Conservation (phyloP, 2,329 filamentous ascomycete genomes). For the Nigrospora osmanthi region DNA sequence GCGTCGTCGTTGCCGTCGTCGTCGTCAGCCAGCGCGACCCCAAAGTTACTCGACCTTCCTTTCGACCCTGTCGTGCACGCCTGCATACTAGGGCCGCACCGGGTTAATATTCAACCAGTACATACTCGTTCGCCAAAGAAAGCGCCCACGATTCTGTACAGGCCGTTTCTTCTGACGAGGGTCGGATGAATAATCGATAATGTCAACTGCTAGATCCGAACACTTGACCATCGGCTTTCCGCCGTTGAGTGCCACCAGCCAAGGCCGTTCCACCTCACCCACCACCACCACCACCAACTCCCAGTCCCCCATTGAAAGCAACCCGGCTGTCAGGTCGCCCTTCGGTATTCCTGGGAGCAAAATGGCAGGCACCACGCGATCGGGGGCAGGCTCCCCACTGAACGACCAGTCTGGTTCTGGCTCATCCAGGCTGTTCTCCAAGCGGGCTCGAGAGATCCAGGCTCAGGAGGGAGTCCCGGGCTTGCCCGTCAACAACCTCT, state of each 20-base stretch:
- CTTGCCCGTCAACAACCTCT: slow-evolving; percentile 57
- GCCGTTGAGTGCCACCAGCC: slow-evolving; percentile 56
- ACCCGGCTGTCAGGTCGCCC: slow-evolving; percentile 59
- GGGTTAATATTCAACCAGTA: slow-evolving; percentile 9
- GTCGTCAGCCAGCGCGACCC: slow-evolving; percentile 1
- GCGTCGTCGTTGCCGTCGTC: neutral
- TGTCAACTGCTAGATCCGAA: slow-evolving; percentile 82
- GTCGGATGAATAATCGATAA: slow-evolving; percentile 72
- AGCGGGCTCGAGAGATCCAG: slow-evolving; percentile 96
- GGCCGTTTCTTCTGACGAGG: slow-evolving; percentile 32
- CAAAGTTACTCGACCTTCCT: slow-evolving; percentile 2
- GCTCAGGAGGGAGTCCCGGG: slow-evolving; percentile 81
- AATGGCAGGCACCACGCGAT: slow-evolving; percentile 56
- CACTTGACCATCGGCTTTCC: slow-evolving; percentile 81
- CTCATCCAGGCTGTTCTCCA: slow-evolving; percentile 66
- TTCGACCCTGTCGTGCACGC: slow-evolving; percentile 1
- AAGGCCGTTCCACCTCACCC: slow-evolving; percentile 70
- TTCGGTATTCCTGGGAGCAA: slow-evolving; percentile 61
- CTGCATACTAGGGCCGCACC: neutral
- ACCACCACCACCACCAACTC: slow-evolving; percentile 54
- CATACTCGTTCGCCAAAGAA: slow-evolving; percentile 11
- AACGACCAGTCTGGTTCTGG: slow-evolving; percentile 49
- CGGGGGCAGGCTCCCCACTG: slow-evolving; percentile 92
- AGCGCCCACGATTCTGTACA: slow-evolving; percentile 10
- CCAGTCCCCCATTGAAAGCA: slow-evolving; percentile 65